Evolutionary conservation across 1,284 basidiomycete genomes (phyloP).

Genomic region (Microbotryum scabiosae): DNA sequence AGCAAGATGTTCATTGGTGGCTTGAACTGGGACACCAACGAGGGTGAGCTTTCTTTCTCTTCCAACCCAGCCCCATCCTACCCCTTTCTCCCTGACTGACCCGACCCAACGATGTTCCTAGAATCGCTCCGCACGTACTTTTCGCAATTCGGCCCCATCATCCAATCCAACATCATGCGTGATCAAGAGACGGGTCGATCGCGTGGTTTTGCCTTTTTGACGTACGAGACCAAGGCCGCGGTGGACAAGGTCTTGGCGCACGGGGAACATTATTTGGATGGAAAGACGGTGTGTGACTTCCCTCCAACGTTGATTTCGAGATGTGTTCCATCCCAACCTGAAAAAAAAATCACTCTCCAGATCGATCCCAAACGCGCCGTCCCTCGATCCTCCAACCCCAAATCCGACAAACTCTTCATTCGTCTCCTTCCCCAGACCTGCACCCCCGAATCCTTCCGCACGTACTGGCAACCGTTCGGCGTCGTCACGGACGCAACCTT

Average conservation of each 20-base stretch:
- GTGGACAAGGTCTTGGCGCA: constrained; percentile 79
- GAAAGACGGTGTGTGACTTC: constrained; percentile 68
- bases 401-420: constrained; percentile 73
- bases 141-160: constrained; percentile 79
- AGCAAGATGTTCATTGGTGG: constrained; percentile 98
- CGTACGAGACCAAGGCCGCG: constrained; percentile 74
- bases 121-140: constrained; percentile 79
- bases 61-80: not conserved
- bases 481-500: constrained; percentile 94
- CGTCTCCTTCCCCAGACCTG: constrained; percentile 86
- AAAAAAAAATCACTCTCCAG: no score
- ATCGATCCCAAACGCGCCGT: constrained; percentile 99
- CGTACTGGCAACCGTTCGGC: constrained; percentile 81
- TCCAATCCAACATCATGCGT: constrained; percentile 90
- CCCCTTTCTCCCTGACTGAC: not conserved
- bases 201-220: constrained; percentile 87
- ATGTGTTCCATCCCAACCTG: no score
- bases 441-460: constrained; percentile 85
- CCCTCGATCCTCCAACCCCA: constrained; percentile 77
- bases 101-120: constrained; percentile 36
- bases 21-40: constrained; percentile 93
- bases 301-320: not conserved
- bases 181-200: constrained; percentile 77
- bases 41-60: constrained; percentile 49
- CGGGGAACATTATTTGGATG: constrained; percentile 74